Conservation (phyloP, 257 asterid genomes). For the Solanum habrochaites region DNA sequence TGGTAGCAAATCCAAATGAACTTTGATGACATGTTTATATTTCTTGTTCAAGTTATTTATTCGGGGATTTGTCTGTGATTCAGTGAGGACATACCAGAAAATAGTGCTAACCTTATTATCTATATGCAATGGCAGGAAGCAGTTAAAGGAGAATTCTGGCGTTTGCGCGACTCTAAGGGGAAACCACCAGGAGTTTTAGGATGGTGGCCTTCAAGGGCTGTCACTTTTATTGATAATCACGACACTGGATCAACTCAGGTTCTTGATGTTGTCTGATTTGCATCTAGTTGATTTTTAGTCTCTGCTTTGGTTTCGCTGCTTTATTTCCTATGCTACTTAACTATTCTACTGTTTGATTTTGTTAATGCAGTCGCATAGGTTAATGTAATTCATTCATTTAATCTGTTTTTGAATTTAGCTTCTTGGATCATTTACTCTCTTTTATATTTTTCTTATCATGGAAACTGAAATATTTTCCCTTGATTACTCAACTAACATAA, state of each 20-base stretch:
- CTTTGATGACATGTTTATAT: not conserved
- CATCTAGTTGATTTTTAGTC: not conserved
- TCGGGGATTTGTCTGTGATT: not conserved
- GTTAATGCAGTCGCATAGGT: not conserved
- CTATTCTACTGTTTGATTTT: not conserved
- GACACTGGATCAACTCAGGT: constrained; percentile 99
- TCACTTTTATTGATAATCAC: constrained; percentile 87
- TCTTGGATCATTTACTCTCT: not conserved
- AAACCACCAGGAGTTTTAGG: constrained; percentile 95
- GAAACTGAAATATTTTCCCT: not conserved
- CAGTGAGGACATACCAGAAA: not conserved
- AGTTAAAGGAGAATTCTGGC: constrained; percentile 92
- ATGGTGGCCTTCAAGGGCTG: constrained; percentile 96
- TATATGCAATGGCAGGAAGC: constrained; percentile 45
- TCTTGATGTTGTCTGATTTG: not conserved
- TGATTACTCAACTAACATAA: not conserved
- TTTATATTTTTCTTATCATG: not conserved
- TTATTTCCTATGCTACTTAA: not conserved
- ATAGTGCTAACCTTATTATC: not conserved
- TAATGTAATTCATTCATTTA: not conserved
- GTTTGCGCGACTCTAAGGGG: constrained; percentile 69
- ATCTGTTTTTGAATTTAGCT: not conserved
- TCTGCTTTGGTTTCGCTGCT: not conserved
- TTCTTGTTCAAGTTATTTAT: not conserved
- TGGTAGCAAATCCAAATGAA: not conserved